phyloP scores from a whole-genome alignment of 345 rosid genomes.

The Eucalyptus pauciflora region DNA sequence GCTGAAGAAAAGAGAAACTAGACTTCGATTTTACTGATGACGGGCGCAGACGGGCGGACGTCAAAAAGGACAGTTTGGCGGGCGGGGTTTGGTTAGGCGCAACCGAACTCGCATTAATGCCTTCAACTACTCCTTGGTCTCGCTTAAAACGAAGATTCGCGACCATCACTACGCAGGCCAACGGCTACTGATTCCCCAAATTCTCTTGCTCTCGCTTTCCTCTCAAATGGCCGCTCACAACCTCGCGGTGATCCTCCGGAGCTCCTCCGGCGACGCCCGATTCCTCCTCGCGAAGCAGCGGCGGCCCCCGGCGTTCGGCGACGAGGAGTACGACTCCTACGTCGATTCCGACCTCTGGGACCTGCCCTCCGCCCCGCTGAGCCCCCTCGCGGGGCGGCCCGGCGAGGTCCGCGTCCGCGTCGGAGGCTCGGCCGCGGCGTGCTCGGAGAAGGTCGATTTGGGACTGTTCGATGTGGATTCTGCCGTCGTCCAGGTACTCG shows the following conservation, averaged over 20 bases:
- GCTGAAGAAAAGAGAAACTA: not conserved
- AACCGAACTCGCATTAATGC: not conserved
- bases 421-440: constrained; percentile 2
- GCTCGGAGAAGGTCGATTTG: constrained; percentile 20
- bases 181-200: not conserved
- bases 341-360: constrained; percentile 83
- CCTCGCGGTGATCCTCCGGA: constrained; percentile 43
- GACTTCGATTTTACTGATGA: not conserved
- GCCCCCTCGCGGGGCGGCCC: not conserved
- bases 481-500: constrained; percentile 27
- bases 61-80: not conserved
- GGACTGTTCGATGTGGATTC: constrained; percentile 29
- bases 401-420: constrained; percentile 1
- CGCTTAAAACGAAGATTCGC: not conserved
- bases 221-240: not conserved
- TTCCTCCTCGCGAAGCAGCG: constrained; percentile 53
- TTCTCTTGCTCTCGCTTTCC: not conserved
- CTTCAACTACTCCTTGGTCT: not conserved
- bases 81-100: not conserved
- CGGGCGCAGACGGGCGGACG: not conserved
- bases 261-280: constrained; percentile 9
- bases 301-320: constrained; percentile 46
- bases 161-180: not conserved
- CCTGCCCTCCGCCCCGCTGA: constrained; percentile 47
- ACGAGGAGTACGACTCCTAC: constrained; percentile 53